Percentiles rank a stretch among this genome's conserved stretches.
Evolutionary conservation across 1,284 basidiomycete species (phyloP).

Genomic region (Trichosporon inkin): DNA sequence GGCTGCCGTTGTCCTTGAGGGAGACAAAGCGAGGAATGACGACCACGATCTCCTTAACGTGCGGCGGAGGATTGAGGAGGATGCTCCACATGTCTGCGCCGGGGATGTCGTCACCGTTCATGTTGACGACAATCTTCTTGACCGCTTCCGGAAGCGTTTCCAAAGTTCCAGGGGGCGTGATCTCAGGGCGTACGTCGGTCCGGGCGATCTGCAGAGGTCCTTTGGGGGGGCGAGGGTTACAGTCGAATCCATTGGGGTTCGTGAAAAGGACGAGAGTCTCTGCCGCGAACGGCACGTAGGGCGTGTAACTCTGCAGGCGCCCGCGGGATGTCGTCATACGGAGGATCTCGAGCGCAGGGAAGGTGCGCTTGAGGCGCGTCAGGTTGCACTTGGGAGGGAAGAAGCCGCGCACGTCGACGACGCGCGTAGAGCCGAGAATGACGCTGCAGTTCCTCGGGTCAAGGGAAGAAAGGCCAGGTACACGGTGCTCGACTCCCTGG

Average conservation of each 20-base stretch:
- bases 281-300: neutral
- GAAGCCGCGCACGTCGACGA: slow-evolving; percentile 2
- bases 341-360: neutral
- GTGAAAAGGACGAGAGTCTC: neutral
- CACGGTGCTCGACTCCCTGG: neutral
- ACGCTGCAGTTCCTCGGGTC: neutral
- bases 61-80: neutral
- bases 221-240: neutral
- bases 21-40: neutral
- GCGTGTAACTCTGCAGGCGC: neutral
- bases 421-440: neutral
- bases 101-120: slow-evolving; percentile 4
- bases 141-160: neutral
- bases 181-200: neutral
- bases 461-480: neutral
- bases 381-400: neutral
- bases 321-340: neutral
- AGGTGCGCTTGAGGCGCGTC: neutral
- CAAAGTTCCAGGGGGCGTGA: neutral
- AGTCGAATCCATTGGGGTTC: slow-evolving; percentile 3
- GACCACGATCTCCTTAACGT: neutral
- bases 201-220: neutral
- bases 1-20: neutral
- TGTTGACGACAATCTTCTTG: neutral
- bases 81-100: neutral